phyloP scores from a whole-genome alignment of 768 basidiomycete genomes.

The Tubosaeta sp. region DNA sequence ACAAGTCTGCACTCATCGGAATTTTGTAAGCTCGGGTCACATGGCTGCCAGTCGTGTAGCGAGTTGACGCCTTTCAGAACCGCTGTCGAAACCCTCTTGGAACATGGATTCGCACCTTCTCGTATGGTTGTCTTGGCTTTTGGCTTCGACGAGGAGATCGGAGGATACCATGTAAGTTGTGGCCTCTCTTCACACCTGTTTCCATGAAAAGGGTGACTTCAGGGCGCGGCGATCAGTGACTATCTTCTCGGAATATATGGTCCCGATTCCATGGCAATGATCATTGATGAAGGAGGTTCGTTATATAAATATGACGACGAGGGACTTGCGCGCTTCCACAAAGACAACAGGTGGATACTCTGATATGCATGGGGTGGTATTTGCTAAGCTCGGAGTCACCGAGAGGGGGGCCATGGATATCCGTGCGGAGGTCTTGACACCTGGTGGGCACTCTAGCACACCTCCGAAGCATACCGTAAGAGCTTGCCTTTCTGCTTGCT shows the following conservation, averaged over 20 bases:
- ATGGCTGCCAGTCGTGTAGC: neutral
- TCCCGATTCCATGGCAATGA: constrained; percentile 43
- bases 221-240: constrained; percentile 43
- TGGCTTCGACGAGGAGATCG: constrained; percentile 44
- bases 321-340: neutral
- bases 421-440: constrained; percentile 38
- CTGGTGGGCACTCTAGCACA: constrained; percentile 53
- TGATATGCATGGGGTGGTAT: constrained; percentile 26
- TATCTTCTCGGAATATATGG: constrained; percentile 43
- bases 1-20: constrained; percentile 38
- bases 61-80: constrained; percentile 5
- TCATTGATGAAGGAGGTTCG: constrained; percentile 57
- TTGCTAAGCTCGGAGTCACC: constrained; percentile 29
- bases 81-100: constrained; percentile 25
- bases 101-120: constrained; percentile 26
- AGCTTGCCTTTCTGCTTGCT: neutral
- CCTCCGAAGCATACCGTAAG: constrained; percentile 50
- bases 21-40: constrained; percentile 27
- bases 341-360: constrained; percentile 24
- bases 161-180: constrained; percentile 34
- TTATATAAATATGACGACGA: neutral
- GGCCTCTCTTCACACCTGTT: neutral
- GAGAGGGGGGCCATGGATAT: constrained; percentile 46
- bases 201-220: neutral
- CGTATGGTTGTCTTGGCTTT: constrained; percentile 32